Evolutionary conservation across 306 rosid genomes (phyloP).

Genomic region (Medicago lupulina): DNA sequence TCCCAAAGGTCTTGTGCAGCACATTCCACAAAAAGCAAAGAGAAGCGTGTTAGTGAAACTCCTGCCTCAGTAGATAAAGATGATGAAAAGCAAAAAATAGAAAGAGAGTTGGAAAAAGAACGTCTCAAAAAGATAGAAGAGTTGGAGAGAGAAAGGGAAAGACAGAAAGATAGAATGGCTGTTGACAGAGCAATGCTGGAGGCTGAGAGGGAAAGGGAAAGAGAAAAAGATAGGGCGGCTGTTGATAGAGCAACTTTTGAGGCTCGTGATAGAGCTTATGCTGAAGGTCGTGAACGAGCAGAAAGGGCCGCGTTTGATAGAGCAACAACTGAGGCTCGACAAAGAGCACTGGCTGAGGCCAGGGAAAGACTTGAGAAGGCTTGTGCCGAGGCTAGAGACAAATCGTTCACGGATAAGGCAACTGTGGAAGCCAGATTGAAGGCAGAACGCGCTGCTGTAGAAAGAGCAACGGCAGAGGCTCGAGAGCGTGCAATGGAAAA

Average conservation of each 20-base stretch:
- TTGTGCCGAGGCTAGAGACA: conserved; percentile 92
- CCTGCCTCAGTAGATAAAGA: conserved; percentile 54
- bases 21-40: conserved; percentile 57
- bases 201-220: conserved; percentile 89
- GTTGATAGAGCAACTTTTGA: conserved; percentile 77
- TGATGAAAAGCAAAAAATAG: conserved; percentile 65
- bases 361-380: conserved; percentile 96
- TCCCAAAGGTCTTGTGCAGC: conserved; percentile 49
- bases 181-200: conserved; percentile 76
- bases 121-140: conserved; percentile 78
- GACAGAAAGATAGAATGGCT: conserved; percentile 94
- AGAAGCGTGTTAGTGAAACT: conserved; percentile 48
- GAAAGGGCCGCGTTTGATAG: conserved; percentile 91
- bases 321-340: conserved; percentile 86
- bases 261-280: conserved; percentile 67
- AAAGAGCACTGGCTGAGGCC: conserved; percentile 79
- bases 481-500: conserved; percentile 88
- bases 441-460: conserved; percentile 90
- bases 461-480: conserved; percentile 92
- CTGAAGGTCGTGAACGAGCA: conserved; percentile 73
- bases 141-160: conserved; percentile 83
- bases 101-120: conserved; percentile 71
- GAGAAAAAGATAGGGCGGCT: conserved; percentile 92
- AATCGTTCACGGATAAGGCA: conserved; percentile 71
- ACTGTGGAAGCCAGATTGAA: conserved; percentile 80